Evolutionary conservation across 768 basidiomycete genomes (phyloP).

Genomic region (Psilocybe tampanensis): DNA sequence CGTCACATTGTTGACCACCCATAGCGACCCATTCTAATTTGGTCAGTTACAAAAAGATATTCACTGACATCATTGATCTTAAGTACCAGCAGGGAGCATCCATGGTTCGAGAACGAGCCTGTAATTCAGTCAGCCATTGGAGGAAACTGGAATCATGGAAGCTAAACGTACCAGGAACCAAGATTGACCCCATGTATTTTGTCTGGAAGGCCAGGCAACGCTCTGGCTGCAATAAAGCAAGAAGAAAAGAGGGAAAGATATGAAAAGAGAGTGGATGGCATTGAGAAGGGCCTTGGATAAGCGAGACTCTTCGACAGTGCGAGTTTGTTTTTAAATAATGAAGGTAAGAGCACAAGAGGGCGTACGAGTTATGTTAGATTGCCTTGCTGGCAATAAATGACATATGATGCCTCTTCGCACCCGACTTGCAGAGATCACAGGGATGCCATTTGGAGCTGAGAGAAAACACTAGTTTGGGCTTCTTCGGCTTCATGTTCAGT

Average conservation of each 20-base stretch:
- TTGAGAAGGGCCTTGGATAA: constrained; percentile 1
- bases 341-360: background rate
- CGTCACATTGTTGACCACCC: constrained; percentile 66
- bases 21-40: constrained; percentile 66
- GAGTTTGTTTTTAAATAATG: constrained; percentile 2
- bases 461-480: background rate
- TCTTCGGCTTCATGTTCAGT: constrained; percentile 5
- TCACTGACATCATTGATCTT: background rate
- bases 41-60: background rate
- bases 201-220: constrained; percentile 28
- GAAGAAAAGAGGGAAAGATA: constrained; percentile 18
- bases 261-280: constrained; percentile 27
- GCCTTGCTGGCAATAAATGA: constrained; percentile 4
- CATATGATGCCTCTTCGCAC: background rate
- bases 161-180: constrained; percentile 55
- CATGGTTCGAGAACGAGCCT: constrained; percentile 82
- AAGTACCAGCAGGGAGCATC: constrained; percentile 73
- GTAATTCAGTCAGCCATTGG: background rate
- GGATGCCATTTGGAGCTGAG: constrained; percentile 10
- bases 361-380: background rate
- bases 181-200: constrained; percentile 77
- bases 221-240: constrained; percentile 15
- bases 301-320: background rate
- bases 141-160: background rate
- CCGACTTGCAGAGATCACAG: background rate